Base-by-base conservation (phyloP, 495 filamentous ascomycete genomes). In the Mycothermus thermophilus region DNA sequence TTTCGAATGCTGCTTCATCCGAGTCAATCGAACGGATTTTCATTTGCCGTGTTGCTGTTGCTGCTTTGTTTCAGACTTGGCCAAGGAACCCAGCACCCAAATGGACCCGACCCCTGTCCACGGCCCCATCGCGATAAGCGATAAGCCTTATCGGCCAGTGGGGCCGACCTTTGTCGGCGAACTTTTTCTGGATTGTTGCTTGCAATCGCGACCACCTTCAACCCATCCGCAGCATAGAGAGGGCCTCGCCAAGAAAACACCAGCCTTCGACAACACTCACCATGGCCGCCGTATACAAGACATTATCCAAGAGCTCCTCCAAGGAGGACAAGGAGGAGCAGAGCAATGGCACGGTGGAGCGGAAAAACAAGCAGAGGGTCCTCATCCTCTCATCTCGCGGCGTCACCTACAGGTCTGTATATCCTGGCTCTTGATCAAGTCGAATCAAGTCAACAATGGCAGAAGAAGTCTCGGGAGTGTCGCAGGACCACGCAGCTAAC, bases 261-360 rank as follows among this genome's bases (percentile, higher is more conserved):
- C 22, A 27, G 21, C 20, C 12, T 22, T 25, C 22, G 11, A 25
- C 27, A 5, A 9, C 13, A 33, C 7, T 25, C 34, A 33, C 15
- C 28, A 97, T 97, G 90, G 83, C 88, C 13, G 69, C 88, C 14
- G 90, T 94, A 29, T 97, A 94, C 69, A 94, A 94, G 56, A 76
- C 85, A 4, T 52, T 97, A 8, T 88, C 85, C 1, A 86, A 85
- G 57, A 66, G 61, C 33, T 59, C 64, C 50, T 58, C 64, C 12
- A 47, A 54, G 50, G 35, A 31, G 17, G 42, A 47, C 3, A 51
- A 60, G 32, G 45, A 45, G 45, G 68, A 25, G 6, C 22, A 47
- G 16, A 44, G 44, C 15, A 60, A 59, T 40, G 58, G 54, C 37
- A 53, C 51, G 18, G 63, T 62, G 40, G 71, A 64, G 42, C 79